phyloP scores from a whole-genome alignment of 1,139 yeast genomes.

The Taphrina pruni region DNA sequence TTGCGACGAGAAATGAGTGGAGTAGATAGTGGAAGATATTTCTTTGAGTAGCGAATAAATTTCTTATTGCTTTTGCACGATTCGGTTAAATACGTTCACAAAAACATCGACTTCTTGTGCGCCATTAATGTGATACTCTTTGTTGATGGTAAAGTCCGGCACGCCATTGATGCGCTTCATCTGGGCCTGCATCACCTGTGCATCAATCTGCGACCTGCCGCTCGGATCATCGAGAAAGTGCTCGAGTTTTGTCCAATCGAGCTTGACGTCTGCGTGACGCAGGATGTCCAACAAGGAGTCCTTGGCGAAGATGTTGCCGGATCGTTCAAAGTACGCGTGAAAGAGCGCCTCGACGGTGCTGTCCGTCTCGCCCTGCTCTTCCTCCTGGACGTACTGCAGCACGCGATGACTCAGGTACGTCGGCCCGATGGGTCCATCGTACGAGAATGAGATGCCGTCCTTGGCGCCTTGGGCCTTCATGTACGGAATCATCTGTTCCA shows the following conservation, averaged over 20 bases:
- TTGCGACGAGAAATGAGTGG: no score
- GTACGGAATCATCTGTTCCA: slow-evolving; percentile 40
- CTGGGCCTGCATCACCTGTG: slow-evolving; percentile 33
- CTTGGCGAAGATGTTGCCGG: slow-evolving; percentile 42
- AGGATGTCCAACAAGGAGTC: slow-evolving; percentile 12
- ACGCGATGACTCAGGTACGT: slow-evolving; percentile 44
- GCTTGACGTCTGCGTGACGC: slow-evolving; percentile 10
- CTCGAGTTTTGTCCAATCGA: slow-evolving; percentile 40
- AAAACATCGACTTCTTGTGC: slow-evolving; percentile 45
- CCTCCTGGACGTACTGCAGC: slow-evolving; percentile 40
- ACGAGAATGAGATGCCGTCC: slow-evolving; percentile 42
- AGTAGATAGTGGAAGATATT: no score
- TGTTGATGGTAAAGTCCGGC: slow-evolving; percentile 44
- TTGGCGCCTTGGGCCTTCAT: slow-evolving; percentile 39
- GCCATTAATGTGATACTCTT: slow-evolving; percentile 42
- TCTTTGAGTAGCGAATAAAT: no score
- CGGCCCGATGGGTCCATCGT: slow-evolving; percentile 43
- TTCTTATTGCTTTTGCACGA: slow-evolving; percentile 1
- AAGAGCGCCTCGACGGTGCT: slow-evolving; percentile 43
- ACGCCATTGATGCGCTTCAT: slow-evolving; percentile 43
- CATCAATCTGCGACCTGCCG: slow-evolving; percentile 38
- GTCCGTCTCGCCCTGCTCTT: slow-evolving; percentile 42
- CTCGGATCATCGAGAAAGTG: slow-evolving; percentile 36
- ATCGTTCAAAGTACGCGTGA: slow-evolving; percentile 41
- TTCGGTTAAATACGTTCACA: slow-evolving; percentile 35